Conservation (phyloP, 805 yeast genomes). For the Ogataea allantospora region DNA sequence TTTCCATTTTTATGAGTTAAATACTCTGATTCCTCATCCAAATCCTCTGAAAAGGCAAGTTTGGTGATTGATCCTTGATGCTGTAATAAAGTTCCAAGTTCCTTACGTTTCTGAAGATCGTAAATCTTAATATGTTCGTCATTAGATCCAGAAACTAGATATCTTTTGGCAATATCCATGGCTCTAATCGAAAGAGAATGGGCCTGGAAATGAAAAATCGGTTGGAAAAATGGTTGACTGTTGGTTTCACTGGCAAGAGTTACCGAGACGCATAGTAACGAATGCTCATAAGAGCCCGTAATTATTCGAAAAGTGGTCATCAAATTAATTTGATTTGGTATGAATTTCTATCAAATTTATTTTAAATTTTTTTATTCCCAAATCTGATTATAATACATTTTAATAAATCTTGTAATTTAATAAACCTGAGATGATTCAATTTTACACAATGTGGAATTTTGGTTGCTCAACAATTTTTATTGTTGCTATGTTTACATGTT, state of each 20-base stretch:
- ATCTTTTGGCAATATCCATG: conserved; percentile 77
- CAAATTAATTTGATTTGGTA: conserved; percentile 1
- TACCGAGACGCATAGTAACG: conserved; percentile 77
- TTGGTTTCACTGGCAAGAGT: conserved; percentile 47
- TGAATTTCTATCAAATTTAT: conserved; percentile 3
- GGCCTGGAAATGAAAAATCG: conserved; percentile 94
- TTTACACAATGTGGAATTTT: too few species aligned
- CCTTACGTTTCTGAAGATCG: conserved; percentile 90
- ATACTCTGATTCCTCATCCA: conserved; percentile 25
- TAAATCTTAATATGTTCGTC: conserved; percentile 95
- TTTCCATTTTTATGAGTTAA: conserved; percentile 53
- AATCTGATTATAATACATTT: neutral
- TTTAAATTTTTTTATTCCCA: neutral
- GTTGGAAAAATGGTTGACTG: conserved; percentile 70
- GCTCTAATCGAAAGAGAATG: conserved; percentile 87
- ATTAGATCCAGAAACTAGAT: conserved; percentile 89
- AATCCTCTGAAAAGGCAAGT: conserved; percentile 65
- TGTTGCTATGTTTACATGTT: too few species aligned
- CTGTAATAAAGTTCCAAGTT: conserved; percentile 83
- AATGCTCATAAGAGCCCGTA: conserved; percentile 96
- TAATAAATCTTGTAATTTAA: too few species aligned
- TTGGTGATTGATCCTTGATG: conserved; percentile 86
- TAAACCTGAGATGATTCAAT: too few species aligned
- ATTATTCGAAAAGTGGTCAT: conserved; percentile 62
- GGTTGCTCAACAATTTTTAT: too few species aligned